A percentile compares a stretch with the other conserved stretches of the same genome.
Conservation (phyloP, 768 basidiomycete species). For the Coprinopsis sp. region DNA sequence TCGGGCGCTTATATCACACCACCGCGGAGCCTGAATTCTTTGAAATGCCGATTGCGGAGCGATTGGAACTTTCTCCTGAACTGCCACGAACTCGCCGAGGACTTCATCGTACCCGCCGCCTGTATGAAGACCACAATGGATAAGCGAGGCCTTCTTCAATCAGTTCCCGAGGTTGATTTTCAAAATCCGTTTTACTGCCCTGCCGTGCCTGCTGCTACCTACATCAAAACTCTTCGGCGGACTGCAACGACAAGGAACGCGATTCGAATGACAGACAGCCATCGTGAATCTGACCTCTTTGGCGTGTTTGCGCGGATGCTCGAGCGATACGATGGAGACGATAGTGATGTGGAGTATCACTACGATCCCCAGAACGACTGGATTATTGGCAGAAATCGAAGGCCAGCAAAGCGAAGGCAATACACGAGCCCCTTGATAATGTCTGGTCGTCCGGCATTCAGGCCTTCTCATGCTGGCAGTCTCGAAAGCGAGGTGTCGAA, state of each 20-base stretch:
- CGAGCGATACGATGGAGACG: conserved; percentile 19
- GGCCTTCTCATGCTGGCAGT: background rate
- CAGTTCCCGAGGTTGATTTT: conserved; percentile 39
- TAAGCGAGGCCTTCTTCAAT: background rate
- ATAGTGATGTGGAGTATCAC: conserved; percentile 11
- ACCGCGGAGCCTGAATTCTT: no score
- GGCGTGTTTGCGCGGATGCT: conserved; percentile 31
- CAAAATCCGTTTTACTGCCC: conserved; percentile 60
- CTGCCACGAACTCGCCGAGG: no score
- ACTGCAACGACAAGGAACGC: conserved; percentile 14
- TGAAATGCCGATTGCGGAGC: no score
- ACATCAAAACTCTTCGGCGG: conserved; percentile 41
- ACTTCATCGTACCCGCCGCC: background rate
- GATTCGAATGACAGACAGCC: conserved; percentile 10
- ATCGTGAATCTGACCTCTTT: conserved; percentile 15
- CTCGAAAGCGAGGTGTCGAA: background rate
- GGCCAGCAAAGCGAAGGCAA: background rate
- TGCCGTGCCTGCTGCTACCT: conserved; percentile 39
- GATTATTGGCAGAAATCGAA: conserved; percentile 9
- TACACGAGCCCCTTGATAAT: background rate
- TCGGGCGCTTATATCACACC: no score
- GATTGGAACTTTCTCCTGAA: no score
- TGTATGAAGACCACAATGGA: background rate
- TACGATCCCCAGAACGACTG: conserved; percentile 15
- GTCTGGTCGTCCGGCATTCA: no score